phyloP scores from a whole-genome alignment of 2,329 filamentous ascomycete genomes.

The Botrytis galanthina region DNA sequence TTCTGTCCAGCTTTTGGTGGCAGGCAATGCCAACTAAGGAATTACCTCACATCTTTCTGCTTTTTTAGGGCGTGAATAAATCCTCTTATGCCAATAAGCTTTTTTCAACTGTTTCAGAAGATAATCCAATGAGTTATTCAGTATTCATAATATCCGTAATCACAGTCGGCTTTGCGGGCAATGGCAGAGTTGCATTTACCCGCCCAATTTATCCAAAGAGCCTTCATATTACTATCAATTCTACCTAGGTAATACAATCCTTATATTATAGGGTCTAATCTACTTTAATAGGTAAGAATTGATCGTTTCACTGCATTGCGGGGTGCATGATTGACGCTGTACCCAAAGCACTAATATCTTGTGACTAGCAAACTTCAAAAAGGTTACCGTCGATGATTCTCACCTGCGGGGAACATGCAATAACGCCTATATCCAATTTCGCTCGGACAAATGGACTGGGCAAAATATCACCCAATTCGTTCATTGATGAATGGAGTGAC shows the following conservation, averaged over 20 bases:
- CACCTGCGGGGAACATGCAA: neutral
- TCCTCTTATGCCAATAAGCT: neutral
- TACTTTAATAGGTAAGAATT: neutral
- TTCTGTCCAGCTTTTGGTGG: neutral
- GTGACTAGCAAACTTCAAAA: neutral
- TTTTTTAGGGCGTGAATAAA: neutral
- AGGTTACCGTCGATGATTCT: neutral
- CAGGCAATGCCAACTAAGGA: neutral
- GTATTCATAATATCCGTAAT: neutral
- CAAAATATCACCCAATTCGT: neutral
- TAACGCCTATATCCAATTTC: neutral
- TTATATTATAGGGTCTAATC: neutral
- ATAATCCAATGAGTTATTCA: neutral
- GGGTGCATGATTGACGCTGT: neutral
- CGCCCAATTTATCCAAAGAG: slow-evolving; percentile 11
- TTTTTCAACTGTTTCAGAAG: neutral
- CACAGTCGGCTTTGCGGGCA: slow-evolving; percentile 3
- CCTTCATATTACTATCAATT: neutral
- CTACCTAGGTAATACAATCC: neutral
- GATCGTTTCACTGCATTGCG: neutral
- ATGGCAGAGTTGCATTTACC: neutral
- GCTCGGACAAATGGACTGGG: neutral
- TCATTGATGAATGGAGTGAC: neutral
- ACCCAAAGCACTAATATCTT: neutral
- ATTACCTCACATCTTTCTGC: neutral